Percentiles rank a stretch among this genome's conserved stretches.
Evolutionary conservation across 1,284 basidiomycete genomes (phyloP).

Genomic region (Tetrapyrgos nigripes): DNA sequence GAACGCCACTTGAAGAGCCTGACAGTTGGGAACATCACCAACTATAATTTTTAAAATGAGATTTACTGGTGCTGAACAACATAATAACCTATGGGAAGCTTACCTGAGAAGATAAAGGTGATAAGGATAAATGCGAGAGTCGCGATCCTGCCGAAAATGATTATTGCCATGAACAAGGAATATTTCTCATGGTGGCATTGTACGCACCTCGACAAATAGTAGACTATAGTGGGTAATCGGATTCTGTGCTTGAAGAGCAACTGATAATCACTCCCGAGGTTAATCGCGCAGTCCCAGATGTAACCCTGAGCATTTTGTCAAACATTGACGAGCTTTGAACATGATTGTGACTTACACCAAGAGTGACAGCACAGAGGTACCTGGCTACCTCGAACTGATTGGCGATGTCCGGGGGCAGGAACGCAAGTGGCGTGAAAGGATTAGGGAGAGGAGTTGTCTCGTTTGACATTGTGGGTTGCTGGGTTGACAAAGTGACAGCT

Average conservation of each 20-base stretch:
- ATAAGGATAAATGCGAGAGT: neutral
- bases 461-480: too few relatives aligned
- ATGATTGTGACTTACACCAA: neutral
- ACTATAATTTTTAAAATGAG: too few relatives aligned
- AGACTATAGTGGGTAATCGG: neutral
- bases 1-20: neutral
- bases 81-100: too few relatives aligned
- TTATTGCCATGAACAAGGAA: too few relatives aligned
- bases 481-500: too few relatives aligned
- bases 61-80: too few relatives aligned
- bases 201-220: neutral
- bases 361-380: neutral
- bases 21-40: neutral
- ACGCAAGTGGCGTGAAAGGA: too few relatives aligned
- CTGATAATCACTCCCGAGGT: neutral
- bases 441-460: too few relatives aligned
- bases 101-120: conserved; percentile 1
- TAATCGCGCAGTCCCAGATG: neutral
- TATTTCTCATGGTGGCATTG: too few relatives aligned
- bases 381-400: conserved; percentile 1
- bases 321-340: neutral
- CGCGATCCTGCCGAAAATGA: neutral
- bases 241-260: too few relatives aligned
- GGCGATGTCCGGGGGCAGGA: too few relatives aligned
- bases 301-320: too few relatives aligned